Evolutionary conservation across 1,139 yeast genomes (phyloP), one percentile per base, ranked within the genome.

Genomic region (Wickerhamomyces sp.): DNA sequence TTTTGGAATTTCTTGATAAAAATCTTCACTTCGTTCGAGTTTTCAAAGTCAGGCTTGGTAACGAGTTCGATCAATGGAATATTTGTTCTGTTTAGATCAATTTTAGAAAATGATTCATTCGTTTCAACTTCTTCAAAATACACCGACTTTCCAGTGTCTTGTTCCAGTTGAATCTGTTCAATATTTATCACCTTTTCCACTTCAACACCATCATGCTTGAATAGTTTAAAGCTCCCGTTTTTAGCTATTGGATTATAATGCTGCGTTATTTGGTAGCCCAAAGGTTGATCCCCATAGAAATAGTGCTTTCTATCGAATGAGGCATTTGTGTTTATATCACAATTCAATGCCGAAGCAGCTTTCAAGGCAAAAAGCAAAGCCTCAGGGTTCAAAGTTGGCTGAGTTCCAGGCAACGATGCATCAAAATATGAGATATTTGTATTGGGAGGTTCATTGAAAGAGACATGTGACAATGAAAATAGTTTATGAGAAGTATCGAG

Each of bases 241-340:
- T 60, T 68, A 1, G 97, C 95, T 36, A 86, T 68, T 1, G 99
- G 97, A 35, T 73, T 72, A 57, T 76, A 88, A 55, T 79, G 86
- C 63, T 92, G 99, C 0, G 99, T 92, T 41, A 92, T 82, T 58
- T 92, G 99, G 60, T 89, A 92, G 0, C 99, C 99, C 39, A 86
- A 65, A 0, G 98, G 98, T 60, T 92, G 97, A 60, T 92, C 99
- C 1, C 94, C 94, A 58, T 92, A 92, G 60, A 92, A 90, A 60
- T 92, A 92, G 60, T 92, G 99, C 59, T 92, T 92, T 47, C 99
- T 68, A 58, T 92, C 99, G 59, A 92, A 92, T 2, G 81, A 67
- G 0, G 92, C 83, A 10, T 58, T 51, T 0, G 62, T 48, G 44
- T 78, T 76, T 16, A 92, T 72, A 0, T 69, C 60, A 46, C 90